Conservation (phyloP, 2,329 filamentous ascomycete genomes). For the Didymella sp. region DNA sequence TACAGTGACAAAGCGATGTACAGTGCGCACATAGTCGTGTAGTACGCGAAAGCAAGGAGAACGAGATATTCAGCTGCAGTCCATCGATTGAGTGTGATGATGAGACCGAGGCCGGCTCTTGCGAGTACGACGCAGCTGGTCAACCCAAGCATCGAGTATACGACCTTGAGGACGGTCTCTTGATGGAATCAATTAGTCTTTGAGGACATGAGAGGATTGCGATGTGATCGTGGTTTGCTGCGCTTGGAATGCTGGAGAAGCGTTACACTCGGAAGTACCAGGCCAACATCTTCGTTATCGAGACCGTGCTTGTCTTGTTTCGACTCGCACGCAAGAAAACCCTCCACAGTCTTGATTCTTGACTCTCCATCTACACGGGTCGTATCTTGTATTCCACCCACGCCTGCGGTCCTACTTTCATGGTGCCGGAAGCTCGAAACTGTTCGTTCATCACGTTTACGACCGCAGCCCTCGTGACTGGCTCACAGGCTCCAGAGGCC, state of each 20-base stretch:
- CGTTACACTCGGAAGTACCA: background rate
- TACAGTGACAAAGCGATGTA: slow-evolving; percentile 47
- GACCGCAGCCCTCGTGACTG: background rate
- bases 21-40: slow-evolving; percentile 30
- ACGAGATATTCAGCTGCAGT: slow-evolving; percentile 27
- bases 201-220: slow-evolving; percentile 1
- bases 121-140: slow-evolving; percentile 22
- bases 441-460: accelerated
- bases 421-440: background rate
- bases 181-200: slow-evolving; percentile 21
- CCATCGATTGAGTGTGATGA: slow-evolving; percentile 10
- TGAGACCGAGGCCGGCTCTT: slow-evolving; percentile 16
- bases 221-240: background rate
- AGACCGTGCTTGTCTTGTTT: background rate
- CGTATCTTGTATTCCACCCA: background rate
- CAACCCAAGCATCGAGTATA: slow-evolving; percentile 21
- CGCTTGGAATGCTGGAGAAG: background rate
- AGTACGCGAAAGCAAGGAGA: slow-evolving; percentile 35
- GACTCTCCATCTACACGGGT: background rate
- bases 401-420: too few relatives aligned
- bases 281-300: background rate
- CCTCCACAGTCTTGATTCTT: background rate
- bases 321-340: background rate
- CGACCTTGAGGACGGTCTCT: slow-evolving; percentile 22
- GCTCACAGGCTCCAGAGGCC: background rate